Evolutionary conservation across 306 rosid genomes (phyloP), one percentile per base, ranked within the genome.

Genomic region (Amphicarpaea edgeworthii): DNA sequence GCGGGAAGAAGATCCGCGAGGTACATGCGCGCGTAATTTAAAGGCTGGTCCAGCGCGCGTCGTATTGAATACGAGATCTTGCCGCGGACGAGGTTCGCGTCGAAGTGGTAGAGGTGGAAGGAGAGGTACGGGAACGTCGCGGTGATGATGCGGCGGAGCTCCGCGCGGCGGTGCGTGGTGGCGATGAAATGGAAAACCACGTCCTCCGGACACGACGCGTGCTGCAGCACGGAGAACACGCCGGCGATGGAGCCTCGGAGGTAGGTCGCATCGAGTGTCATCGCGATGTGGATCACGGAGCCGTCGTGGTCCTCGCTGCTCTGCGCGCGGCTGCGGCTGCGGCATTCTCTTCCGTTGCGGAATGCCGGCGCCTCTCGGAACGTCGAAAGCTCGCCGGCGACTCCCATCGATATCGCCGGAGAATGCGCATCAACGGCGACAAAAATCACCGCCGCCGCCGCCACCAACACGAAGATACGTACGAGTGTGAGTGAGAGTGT

Each of bases 231-330:
- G 40, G 98, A 93, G 84, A 91, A 82, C 0, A 91, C 96, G 5
- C 93, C 93, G 57, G 98, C 97, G 10, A 91, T 68, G 47, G 98
- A 93, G 70, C 98, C 97, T 0, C 98, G 93, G 76, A 93, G 97
- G 85, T 93, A 93, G 37, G 96, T 86, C 12, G 84, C 66, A 65
- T 93, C 98, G 0, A 93, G 84, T 7, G 97, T 93, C 97, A 93
- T 93, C 21, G 93, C 92, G 78, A 93, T 87, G 84, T 93, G 98
- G 81, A 93, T 91, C 32, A 87, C 67, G 43, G 92, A 81, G 11
- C 85, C 90, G 55, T n/a, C n/a, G n/a, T n/a, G n/a, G n/a, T n/a
- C n/a, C n/a, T n/a, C n/a, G n/a, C n/a, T n/a, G n/a, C n/a, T n/a
- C 78, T 63, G 63, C 77, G 79, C 12, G 70, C 57, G n/a, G n/a